Base-by-base conservation (phyloP, 2,329 filamentous ascomycete species). In the Ophiocordyceps sinensis region DNA sequence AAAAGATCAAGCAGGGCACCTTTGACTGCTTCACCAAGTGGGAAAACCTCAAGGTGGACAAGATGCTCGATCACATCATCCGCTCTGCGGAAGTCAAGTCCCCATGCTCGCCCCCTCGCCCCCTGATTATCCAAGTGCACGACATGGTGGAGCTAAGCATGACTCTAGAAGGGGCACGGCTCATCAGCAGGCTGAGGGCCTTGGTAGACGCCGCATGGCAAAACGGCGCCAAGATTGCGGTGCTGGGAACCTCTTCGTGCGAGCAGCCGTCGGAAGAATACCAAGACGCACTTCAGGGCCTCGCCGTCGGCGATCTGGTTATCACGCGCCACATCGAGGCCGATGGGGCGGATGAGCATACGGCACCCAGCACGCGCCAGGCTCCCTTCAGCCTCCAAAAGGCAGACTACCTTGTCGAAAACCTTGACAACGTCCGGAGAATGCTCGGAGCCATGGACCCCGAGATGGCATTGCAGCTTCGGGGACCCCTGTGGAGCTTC, bases 81-180 rank as follows among this genome's bases (percentile, higher is more conserved):
- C 59, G 62, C 36, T 64, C 69, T 3, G 64, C 67, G 4, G 61
- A 70, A 23, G 42, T 53, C 17, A 63, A 59, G 42, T 47, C 57
- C 17, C 49, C 57, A 6, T 45, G 48, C 26, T 37, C 48, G 7
- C 51, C 55, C 50, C 54, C 51, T 54, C 68, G 57, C 19, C 69
- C 68, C 21, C 69, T 87, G 8, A 79, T 96, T 43, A 68, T 93
- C 32, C 85, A 85, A 50, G 64, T 94, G 12, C 76, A 83, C 54
- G 85, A 96, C 56, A 83, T 86, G 52, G 77, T 83, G 41, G 85
- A 93, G 47, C 68, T 98, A 9, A 76, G 72, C 50, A 73, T 74
- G 53, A 79, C 82, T 1, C 58, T 72, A 6, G 77, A 85, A 43
- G 85, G 86, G 11, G 68, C 74, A 2, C 70, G 73, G 19, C 73